These are phyloP conservation scores for Pseudonitzschia multiseries DNA, from an alignment of 108 stramenopile genomes.

Conservation along the genomic window DNA sequence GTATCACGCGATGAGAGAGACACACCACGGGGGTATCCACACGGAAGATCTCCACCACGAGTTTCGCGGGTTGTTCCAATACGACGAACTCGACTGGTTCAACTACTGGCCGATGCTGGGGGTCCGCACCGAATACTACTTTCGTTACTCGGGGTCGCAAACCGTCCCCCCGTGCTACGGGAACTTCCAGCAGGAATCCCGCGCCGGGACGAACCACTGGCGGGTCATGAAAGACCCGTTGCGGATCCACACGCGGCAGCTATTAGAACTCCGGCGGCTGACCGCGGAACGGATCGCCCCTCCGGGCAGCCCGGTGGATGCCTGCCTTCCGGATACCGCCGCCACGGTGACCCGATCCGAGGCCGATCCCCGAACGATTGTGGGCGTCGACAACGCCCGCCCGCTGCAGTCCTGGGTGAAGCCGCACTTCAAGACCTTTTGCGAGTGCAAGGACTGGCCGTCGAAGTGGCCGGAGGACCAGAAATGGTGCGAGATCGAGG, in stretches of 20 bases:
- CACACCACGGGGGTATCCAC: conserved; percentile 11
- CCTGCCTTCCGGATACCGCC: conserved; percentile 36
- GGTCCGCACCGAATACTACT: conserved; percentile 27
- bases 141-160: conserved; percentile 25
- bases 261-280: conserved; percentile 35
- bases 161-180: conserved; percentile 52
- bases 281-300: conserved; percentile 45
- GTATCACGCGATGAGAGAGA: conserved; percentile 5
- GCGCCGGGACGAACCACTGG: conserved; percentile 32
- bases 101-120: conserved; percentile 29
- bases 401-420: conserved; percentile 33
- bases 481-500: conserved; percentile 33
- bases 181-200: not conserved
- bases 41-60: conserved; percentile 3
- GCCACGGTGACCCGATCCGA: conserved; percentile 21
- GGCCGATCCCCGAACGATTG: not conserved
- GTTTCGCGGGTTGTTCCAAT: conserved; percentile 24
- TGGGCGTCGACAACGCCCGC: conserved; percentile 35
- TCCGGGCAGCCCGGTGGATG: conserved; percentile 5
- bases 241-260: conserved; percentile 33
- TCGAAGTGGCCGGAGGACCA: conserved; percentile 41
- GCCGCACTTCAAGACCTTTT: conserved; percentile 33
- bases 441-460: conserved; percentile 50
- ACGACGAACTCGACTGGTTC: conserved; percentile 28
- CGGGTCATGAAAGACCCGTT: conserved; percentile 49